Evolutionary conservation across 495 filamentous ascomycete species (phyloP), one percentile per base, ranked within the genome.

Genomic region (Neurospora sp.): DNA sequence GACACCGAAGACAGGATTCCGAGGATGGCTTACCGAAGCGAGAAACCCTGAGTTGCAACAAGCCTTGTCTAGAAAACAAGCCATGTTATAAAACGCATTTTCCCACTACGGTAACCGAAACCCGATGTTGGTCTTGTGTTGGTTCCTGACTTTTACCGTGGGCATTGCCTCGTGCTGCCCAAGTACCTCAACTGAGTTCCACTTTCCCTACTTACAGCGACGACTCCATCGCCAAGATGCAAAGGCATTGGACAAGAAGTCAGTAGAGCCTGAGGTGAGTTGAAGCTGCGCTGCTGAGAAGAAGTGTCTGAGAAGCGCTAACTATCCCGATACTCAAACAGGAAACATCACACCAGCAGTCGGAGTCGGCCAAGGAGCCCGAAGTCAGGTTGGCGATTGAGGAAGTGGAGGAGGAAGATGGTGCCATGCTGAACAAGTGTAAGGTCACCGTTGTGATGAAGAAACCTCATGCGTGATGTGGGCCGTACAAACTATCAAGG

Each of bases 161-260:
- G 35, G 35, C 5, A 37, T 37, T 59, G 22, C 20, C 22, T 59
- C 22, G 48, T 7, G 10, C 2, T 59, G 48, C 0, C 5, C 48
- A 59, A 14, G 96, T 3, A 91, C 83, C 84, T 86, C 71, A 98
- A 98, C 82, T 96, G 98, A 85, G 96, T 0, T 31, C 20, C 14
- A 5, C 22, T 31, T 27, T 59, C 20, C 22, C 4, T 53, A 12
- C 40, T 11, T 12, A 27, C 22, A 22, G 20, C 46, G 46, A 11
- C 1, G 42, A 5, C 42, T 46, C 42, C 8, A 20, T 46, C n/a
- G 42, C 42, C 18, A 9, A n/a, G 18, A n/a, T 44, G 8, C 18
- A 44, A 0, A n/a, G 18, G 8, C 8, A 1, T 4, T 44, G 18
- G 18, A n/a, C 42, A 44, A 44, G 16, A 46, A 20, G 18, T 20